phyloP scores from a whole-genome alignment of 2,329 filamentous ascomycete genomes.

The Arthroderma sp. region DNA sequence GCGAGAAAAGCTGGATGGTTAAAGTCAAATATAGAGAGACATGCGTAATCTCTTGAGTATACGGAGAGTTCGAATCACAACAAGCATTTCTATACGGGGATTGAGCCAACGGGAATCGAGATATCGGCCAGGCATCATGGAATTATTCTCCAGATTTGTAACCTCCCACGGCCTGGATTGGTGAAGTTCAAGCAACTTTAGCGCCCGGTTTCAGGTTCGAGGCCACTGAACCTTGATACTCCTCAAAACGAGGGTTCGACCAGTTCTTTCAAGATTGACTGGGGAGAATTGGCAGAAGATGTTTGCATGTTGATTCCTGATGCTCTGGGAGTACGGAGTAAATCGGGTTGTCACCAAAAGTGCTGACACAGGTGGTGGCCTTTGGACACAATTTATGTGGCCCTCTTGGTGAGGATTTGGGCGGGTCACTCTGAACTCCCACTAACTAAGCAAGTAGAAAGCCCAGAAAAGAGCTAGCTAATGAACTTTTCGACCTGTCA shows the following conservation, averaged over 20 bases:
- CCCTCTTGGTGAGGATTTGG: neutral
- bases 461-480: neutral
- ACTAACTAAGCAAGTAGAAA: neutral
- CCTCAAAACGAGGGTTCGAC: neutral
- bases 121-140: neutral
- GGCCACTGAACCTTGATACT: neutral
- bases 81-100: neutral
- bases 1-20: neutral
- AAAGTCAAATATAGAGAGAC: neutral
- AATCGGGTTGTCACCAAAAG: too few relatives aligned
- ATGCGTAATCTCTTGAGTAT: neutral
- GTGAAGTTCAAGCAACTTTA: neutral
- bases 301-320: too few relatives aligned
- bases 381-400: neutral
- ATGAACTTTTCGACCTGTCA: too few relatives aligned
- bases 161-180: neutral
- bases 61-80: neutral
- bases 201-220: slow-evolving; percentile 2
- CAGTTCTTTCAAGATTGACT: too few relatives aligned
- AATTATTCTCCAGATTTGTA: neutral
- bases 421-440: neutral
- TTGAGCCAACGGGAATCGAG: neutral
- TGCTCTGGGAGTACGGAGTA: too few relatives aligned
- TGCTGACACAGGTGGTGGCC: too few relatives aligned
- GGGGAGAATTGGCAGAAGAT: too few relatives aligned